Evolutionary conservation across 257 asterid genomes (phyloP).

Genomic region (Thymus mandschuricus): DNA sequence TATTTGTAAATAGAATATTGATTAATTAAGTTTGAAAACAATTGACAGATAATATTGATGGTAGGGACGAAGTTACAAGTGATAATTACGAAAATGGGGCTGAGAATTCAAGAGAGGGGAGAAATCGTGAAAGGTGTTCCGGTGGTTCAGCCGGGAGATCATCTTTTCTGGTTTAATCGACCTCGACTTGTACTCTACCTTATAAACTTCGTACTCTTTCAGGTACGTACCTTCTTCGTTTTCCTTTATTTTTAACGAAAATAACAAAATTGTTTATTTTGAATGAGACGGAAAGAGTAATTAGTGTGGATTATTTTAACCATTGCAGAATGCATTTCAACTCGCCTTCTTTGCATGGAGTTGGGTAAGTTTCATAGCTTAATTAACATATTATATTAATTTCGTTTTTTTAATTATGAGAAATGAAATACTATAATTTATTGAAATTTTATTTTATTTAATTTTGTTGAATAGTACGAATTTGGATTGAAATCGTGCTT

Average conservation of each 20-base stretch:
- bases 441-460: not conserved
- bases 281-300: no score
- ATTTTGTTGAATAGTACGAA: constrained; percentile 54
- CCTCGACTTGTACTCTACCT: constrained; percentile 76
- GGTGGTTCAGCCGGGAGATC: constrained; percentile 76
- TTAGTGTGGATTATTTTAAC: not conserved
- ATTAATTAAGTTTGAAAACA: not conserved
- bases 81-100: constrained; percentile 87
- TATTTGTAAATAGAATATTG: not conserved
- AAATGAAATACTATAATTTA: not conserved
- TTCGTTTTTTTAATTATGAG: not conserved
- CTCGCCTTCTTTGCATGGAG: constrained; percentile 95
- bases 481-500: constrained; percentile 83
- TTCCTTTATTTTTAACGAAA: not conserved
- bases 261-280: no score
- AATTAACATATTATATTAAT: not conserved
- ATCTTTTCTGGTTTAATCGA: constrained; percentile 88
- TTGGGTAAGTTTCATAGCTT: constrained; percentile 53
- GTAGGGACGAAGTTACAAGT: constrained; percentile 93
- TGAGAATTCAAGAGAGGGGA: constrained; percentile 74
- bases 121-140: constrained; percentile 81
- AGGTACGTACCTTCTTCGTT: constrained; percentile 41
- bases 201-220: constrained; percentile 87
- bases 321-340: constrained; percentile 90
- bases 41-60: constrained; percentile 62